Base-by-base conservation (phyloP, 2,329 filamentous ascomycete species). In the Fusarium humuli region DNA sequence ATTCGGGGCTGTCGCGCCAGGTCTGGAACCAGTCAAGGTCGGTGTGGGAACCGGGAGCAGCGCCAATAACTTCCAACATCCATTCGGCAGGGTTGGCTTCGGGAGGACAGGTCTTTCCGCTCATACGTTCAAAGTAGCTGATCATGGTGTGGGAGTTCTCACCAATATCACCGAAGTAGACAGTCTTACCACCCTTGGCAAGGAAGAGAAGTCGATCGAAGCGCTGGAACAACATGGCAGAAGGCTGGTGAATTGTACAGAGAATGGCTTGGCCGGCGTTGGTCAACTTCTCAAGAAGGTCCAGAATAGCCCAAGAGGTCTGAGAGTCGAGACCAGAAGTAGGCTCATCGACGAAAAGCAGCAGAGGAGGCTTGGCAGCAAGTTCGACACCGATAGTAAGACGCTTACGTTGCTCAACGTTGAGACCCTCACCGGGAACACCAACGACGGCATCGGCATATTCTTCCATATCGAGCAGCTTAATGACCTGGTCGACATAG, bases 191-290 rank as follows among this genome's bases (percentile, higher is more conserved):
- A 59, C 92, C 92, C 76, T 88, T 90, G 34, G 90, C 90, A 18
- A 96, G 83, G 83, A 96, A 93, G 32, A 95, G 85, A 10, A 96
- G 87, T 62, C 92, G 88, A 76, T 96, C 93, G 77, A 96, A 98
- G 62, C 93, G 91, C 79, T 97, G 93, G 84, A 98, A 97, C 56
- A 98, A 86, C 87, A 97, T 94, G 34, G 94, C 94, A 16, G 93
- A 97, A n/a, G 95, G 95, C 80, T 98, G 95, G 79, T 98, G 95
- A 66, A 98, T 98, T 0, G 95, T 98, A 83, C 94, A 97, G n/a
- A 98, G 89, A 80, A 98, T 93, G 54, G 95, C 94, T 78, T 97
- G 94, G 18, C 95, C 94, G 68, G 90, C 92, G 79, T 95, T 92
- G 74, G 94, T 94, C 34, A 98, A 86, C 81, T 97, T 97, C 80